Evolutionary conservation across 148 eudicot species (phyloP).

Genomic region (Salicornia ramosissima): DNA sequence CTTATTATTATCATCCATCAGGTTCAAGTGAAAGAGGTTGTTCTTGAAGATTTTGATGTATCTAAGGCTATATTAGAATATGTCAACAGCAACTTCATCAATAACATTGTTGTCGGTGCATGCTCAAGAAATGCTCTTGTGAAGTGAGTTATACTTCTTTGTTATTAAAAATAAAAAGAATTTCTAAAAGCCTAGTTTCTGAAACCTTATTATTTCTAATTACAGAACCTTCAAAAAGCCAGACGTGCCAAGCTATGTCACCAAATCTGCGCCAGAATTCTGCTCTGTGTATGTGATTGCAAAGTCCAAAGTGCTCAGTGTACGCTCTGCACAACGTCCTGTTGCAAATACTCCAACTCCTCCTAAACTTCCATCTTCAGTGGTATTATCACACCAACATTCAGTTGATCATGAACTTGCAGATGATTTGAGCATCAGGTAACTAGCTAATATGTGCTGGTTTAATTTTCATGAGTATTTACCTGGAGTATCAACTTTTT

Average conservation of each 20-base stretch:
- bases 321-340: conserved; percentile 47
- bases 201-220: conserved; percentile 1
- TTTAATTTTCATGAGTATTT: background rate
- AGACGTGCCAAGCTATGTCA: conserved; percentile 48
- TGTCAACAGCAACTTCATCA: conserved; percentile 33
- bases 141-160: conserved; percentile 30
- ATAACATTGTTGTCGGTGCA: conserved; percentile 60
- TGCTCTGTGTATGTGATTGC: conserved; percentile 66
- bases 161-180: background rate
- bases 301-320: conserved; percentile 50
- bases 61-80: conserved; percentile 48
- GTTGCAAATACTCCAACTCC: conserved; percentile 35
- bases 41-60: conserved; percentile 50
- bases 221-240: conserved; percentile 52
- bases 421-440: conserved; percentile 25
- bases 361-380: conserved; percentile 35
- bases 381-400: conserved; percentile 7
- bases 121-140: conserved; percentile 39
- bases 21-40: conserved; percentile 46
- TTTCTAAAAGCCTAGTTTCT: conserved; percentile 6
- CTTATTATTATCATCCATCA: conserved; percentile 24
- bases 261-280: conserved; percentile 60
- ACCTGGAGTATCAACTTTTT: background rate
- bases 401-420: conserved; percentile 15
- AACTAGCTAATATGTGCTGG: background rate